These are phyloP conservation scores for Mycena indigotica DNA, from an alignment of 768 basidiomycete genomes.

Conservation along the genomic window DNA sequence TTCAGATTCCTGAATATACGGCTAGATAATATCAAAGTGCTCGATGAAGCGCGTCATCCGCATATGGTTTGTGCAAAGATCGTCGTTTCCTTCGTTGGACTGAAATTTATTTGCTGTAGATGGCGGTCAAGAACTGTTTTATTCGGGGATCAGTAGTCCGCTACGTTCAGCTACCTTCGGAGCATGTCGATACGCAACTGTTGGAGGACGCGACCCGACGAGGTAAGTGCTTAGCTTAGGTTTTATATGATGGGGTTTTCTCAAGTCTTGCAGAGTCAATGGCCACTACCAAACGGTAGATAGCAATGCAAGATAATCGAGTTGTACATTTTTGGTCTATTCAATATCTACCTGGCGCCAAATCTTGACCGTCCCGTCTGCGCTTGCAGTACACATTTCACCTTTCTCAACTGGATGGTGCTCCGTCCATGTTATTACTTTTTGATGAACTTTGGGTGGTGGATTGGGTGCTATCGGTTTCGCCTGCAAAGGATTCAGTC, in stretches of 20 bases:
- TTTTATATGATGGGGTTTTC: neutral
- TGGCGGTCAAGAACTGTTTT: conserved; percentile 99
- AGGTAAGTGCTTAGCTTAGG: conserved; percentile 53
- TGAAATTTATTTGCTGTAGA: too few species aligned
- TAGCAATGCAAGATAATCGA: too few species aligned
- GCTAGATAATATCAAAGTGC: conserved; percentile 88
- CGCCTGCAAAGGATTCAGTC: conserved; percentile 48
- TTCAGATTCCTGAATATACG: conserved; percentile 92
- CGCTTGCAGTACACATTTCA: conserved; percentile 87
- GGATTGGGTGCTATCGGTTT: conserved; percentile 70
- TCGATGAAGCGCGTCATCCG: conserved; percentile 91
- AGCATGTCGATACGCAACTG: conserved; percentile 92
- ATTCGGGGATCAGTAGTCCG: conserved; percentile 98
- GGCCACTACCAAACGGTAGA: conserved; percentile 24
- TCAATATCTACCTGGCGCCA: conserved; percentile 60
- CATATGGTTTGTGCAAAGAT: conserved; percentile 96
- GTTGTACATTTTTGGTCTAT: too few species aligned
- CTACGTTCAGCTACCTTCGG: conserved; percentile 92
- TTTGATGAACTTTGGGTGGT: conserved; percentile 77
- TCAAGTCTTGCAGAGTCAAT: conserved; percentile 34
- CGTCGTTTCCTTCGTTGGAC: too few species aligned
- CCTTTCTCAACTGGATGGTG: conserved; percentile 80
- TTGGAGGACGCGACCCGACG: conserved; percentile 95
- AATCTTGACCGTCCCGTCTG: conserved; percentile 89
- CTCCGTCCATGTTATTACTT: conserved; percentile 90